Evolutionary conservation across 352 stramenopile species (phyloP).

Genomic region (Phytophthora tubulina): DNA sequence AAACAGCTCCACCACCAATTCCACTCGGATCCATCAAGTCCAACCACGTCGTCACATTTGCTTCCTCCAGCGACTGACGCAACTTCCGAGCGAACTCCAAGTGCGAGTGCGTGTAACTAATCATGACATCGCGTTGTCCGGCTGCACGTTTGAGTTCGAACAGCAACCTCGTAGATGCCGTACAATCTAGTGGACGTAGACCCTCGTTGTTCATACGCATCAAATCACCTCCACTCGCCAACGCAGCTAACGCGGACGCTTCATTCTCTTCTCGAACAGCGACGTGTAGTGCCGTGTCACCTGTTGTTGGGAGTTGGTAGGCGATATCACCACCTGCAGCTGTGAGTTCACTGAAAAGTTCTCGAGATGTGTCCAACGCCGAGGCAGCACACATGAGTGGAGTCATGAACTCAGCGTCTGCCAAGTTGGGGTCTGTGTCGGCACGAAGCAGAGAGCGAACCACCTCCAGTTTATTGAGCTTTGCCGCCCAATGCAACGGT

Average conservation of each 20-base stretch:
- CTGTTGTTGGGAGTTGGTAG: conserved; percentile 55
- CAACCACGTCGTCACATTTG: conserved; percentile 79
- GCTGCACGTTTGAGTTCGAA: conserved; percentile 77
- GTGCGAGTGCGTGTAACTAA: conserved; percentile 87
- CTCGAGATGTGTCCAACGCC: conserved; percentile 24
- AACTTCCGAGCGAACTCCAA: conserved; percentile 78
- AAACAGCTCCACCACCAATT: conserved; percentile 75
- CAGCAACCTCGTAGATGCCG: conserved; percentile 67
- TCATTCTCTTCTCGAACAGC: conserved; percentile 69
- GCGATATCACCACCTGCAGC: conserved; percentile 65
- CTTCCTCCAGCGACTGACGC: conserved; percentile 60
- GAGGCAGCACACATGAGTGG: conserved; percentile 47
- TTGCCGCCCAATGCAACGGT: conserved; percentile 74
- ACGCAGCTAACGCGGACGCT: conserved; percentile 55
- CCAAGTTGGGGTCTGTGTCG: conserved; percentile 44
- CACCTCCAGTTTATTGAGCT: conserved; percentile 62
- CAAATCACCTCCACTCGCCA: conserved; percentile 66
- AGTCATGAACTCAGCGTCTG: conserved; percentile 57
- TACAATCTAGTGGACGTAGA: conserved; percentile 71
- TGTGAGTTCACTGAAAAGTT: conserved; percentile 50
- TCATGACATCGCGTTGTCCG: conserved; percentile 83
- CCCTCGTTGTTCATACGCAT: conserved; percentile 76
- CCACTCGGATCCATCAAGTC: conserved; percentile 82
- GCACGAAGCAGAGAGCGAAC: conserved; percentile 55
- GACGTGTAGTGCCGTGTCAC: conserved; percentile 75